phyloP scores from a whole-genome alignment of 1,139 yeast genomes.

The Yamadazyma taylorii region DNA sequence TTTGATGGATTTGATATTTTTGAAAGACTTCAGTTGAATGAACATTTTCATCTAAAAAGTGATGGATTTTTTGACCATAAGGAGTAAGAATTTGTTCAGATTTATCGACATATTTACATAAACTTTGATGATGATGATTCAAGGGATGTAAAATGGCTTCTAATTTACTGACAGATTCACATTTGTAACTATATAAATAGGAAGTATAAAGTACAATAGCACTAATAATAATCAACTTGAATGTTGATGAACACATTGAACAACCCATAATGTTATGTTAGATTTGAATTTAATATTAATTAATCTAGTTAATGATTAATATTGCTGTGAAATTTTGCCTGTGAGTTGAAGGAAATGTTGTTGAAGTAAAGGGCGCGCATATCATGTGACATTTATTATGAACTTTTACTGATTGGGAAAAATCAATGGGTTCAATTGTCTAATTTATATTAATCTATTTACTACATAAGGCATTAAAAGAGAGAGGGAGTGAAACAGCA shows the following conservation, averaged over 20 bases:
- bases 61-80: constrained; percentile 26
- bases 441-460: too few relatives aligned
- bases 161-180: constrained; percentile 35
- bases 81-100: constrained; percentile 34
- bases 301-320: too few relatives aligned
- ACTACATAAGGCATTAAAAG: too few relatives aligned
- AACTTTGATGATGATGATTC: constrained; percentile 32
- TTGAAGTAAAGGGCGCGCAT: too few relatives aligned
- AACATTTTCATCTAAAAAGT: constrained; percentile 38
- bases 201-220: constrained; percentile 34
- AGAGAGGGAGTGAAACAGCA: too few relatives aligned
- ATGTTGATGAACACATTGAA: constrained; percentile 3
- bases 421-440: too few relatives aligned
- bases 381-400: too few relatives aligned
- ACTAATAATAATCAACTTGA: constrained; percentile 30
- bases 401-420: too few relatives aligned
- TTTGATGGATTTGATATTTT: constrained; percentile 34
- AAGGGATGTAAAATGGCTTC: constrained; percentile 43
- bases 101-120: constrained; percentile 36
- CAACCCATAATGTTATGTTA: too few relatives aligned
- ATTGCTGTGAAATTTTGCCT: too few relatives aligned
- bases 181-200: constrained; percentile 44
- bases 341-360: too few relatives aligned
- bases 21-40: constrained; percentile 36
- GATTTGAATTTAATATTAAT: too few relatives aligned